These are phyloP conservation scores for Epichloe sibirici DNA, from an alignment of 2,329 filamentous ascomycete genomes.

Conservation along the genomic window DNA sequence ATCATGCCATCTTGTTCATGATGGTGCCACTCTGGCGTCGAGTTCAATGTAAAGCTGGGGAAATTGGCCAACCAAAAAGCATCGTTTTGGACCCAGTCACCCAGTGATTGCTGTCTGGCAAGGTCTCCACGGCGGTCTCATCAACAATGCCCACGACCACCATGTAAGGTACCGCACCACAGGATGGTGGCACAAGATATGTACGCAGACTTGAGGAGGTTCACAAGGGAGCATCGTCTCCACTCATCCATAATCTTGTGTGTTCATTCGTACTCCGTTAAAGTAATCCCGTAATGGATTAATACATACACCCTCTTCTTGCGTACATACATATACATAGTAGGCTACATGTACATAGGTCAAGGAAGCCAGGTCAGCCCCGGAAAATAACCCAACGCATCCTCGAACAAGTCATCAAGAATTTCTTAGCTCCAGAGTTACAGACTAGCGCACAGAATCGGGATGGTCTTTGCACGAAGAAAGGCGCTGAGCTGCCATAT, in stretches of 20 bases:
- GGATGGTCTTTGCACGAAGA: not conserved
- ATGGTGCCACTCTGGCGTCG: not conserved
- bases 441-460: not conserved
- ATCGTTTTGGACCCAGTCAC: not conserved
- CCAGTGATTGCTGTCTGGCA: not conserved
- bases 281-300: too few relatives aligned
- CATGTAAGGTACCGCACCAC: constrained; percentile 1
- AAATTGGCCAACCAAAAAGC: not conserved
- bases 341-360: too few relatives aligned
- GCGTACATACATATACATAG: too few relatives aligned
- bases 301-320: too few relatives aligned
- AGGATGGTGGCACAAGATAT: not conserved
- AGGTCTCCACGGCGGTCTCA: not conserved
- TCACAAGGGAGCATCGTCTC: not conserved
- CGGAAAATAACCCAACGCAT: not conserved
- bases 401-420: not conserved
- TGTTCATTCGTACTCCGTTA: too few relatives aligned
- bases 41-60: not conserved
- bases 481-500: not conserved
- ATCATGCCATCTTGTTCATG: not conserved
- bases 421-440: not conserved
- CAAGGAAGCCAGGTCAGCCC: too few relatives aligned
- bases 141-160: not conserved
- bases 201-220: not conserved
- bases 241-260: not conserved